Evolutionary conservation across 2,329 filamentous ascomycete genomes (phyloP).

Genomic region (Penicillium sp.): DNA sequence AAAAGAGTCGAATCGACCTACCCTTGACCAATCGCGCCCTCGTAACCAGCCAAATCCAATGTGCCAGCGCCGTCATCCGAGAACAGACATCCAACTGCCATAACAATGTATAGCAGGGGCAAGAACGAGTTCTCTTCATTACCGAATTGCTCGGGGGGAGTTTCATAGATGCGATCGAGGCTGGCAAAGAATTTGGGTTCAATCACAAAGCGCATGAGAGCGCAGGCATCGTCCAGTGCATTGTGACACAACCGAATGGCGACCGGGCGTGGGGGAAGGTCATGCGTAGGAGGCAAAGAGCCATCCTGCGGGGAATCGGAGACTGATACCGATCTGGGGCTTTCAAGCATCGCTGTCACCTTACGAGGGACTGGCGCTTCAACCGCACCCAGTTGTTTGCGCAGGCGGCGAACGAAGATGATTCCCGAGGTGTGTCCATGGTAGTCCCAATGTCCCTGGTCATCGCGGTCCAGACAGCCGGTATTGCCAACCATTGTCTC

Average conservation of each 20-base stretch:
- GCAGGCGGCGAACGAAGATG: slow-evolving; percentile 83
- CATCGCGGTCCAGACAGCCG: slow-evolving; percentile 87
- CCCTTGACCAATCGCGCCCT: slow-evolving; percentile 58
- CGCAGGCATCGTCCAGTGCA: slow-evolving; percentile 64
- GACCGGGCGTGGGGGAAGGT: slow-evolving; percentile 67
- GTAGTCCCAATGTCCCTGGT: slow-evolving; percentile 91
- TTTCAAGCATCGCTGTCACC: slow-evolving; percentile 65
- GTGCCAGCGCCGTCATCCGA: slow-evolving; percentile 58
- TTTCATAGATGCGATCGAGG: slow-evolving; percentile 76
- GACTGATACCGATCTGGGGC: slow-evolving; percentile 64
- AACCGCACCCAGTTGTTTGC: slow-evolving; percentile 75
- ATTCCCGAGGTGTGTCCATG: slow-evolving; percentile 90
- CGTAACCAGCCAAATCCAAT: slow-evolving; percentile 50
- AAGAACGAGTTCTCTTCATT: slow-evolving; percentile 69
- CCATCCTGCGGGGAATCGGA: slow-evolving; percentile 66
- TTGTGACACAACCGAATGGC: slow-evolving; percentile 60
- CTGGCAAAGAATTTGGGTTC: slow-evolving; percentile 76
- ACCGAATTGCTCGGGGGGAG: slow-evolving; percentile 62
- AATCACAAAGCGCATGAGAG: slow-evolving; percentile 73
- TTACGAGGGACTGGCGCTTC: slow-evolving; percentile 56
- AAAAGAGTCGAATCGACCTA: slow-evolving; percentile 36
- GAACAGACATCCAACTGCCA: slow-evolving; percentile 75
- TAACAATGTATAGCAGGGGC: slow-evolving; percentile 69
- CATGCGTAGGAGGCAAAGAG: slow-evolving; percentile 56
- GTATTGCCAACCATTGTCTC: slow-evolving; percentile 95